Evolutionary conservation across 2,329 filamentous ascomycete species (phyloP).

Genomic region (Nannizzia gypsea): DNA sequence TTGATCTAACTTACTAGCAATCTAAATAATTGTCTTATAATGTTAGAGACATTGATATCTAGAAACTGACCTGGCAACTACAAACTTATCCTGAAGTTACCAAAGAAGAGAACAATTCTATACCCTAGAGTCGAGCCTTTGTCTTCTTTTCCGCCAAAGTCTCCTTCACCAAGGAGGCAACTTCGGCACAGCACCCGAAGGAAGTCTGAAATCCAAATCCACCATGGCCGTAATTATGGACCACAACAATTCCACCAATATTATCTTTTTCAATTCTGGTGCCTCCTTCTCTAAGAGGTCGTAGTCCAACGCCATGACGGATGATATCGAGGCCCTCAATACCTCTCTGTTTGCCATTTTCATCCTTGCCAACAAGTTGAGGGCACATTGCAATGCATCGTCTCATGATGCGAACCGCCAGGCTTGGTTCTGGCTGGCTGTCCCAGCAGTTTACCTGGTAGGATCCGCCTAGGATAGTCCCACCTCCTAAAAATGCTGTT

Average conservation of each 20-base stretch:
- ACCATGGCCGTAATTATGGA: conserved; percentile 37
- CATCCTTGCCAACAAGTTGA: conserved; percentile 40
- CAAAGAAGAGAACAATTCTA: too few relatives aligned
- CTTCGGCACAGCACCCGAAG: conserved; percentile 59
- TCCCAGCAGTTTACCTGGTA: conserved; percentile 74
- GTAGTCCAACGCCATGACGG: conserved; percentile 68
- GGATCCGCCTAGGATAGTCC: conserved; percentile 75
- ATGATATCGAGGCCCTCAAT: conserved; percentile 63
- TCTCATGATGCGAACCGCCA: conserved; percentile 76
- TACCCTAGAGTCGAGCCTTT: conserved; percentile 23
- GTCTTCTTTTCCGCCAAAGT: conserved; percentile 21
- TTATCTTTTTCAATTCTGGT: conserved; percentile 63
- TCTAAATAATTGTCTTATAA: too few relatives aligned
- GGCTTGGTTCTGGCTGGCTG: conserved; percentile 61
- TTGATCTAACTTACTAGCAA: too few relatives aligned
- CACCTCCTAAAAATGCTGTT: conserved; percentile 44
- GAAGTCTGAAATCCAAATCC: conserved; percentile 52
- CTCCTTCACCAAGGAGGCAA: conserved; percentile 55
- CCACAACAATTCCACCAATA: conserved; percentile 46
- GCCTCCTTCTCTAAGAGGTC: conserved; percentile 62
- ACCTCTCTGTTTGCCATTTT: conserved; percentile 32
- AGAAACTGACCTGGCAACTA: too few relatives aligned
- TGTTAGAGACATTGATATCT: too few relatives aligned
- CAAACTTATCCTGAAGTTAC: background rate
- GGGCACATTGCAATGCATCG: conserved; percentile 36